Base-by-base conservation (phyloP, 805 yeast genomes). In the Metschnikowia orientalis region DNA sequence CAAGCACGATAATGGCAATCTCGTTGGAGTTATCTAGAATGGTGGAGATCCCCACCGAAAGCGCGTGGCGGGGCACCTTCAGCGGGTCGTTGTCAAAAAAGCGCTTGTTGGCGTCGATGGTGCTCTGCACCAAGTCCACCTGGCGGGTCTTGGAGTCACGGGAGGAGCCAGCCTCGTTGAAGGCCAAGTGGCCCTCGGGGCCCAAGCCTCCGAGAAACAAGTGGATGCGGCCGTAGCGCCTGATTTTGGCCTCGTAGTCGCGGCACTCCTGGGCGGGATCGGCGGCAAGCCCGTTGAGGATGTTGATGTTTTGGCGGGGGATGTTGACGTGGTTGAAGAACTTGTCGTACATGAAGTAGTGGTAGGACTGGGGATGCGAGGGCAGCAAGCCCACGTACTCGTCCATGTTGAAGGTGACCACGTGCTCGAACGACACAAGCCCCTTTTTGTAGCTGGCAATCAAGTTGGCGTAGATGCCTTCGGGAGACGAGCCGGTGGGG, bases 401-500 rank as follows among this genome's bases (percentile, higher is more conserved):
- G 47, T 75, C 81, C 80, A 75, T 75, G 53, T 75, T 75, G 59
- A 76, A 76, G 8, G 77, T 71, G 11, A 75, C 73, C 30, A 76
- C 81, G 48, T 75, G 59, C 36, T 57, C 54, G 55, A 75, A 75
- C 14, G 67, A 58, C 6, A 75, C 60, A 21, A 47, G 49, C 8
- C 71, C 71, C 15, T 45, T 42, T 35, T 62, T 59, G 54, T 74
- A 58, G 8, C 68, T 68, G 28, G 56, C 55, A 16, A 75, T 67
- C 25, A 75, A 56, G 28, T 55, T 51, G 31, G 64, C 57, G 48
- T 75, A 75, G 8, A 75, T 70, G 3, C 70, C 72, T 47, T 73
- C 78, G 9, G 81, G 80, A 4, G 79, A 73, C 4, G 79, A 74
- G 3, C 81, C 81, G 3, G 80, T 75, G 19, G 81, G 81, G 28